Percentiles rank a stretch among this genome's conserved stretches.
Evolutionary conservation across 306 rosid genomes (phyloP).

Genomic region (Castanopsis chinensis): DNA sequence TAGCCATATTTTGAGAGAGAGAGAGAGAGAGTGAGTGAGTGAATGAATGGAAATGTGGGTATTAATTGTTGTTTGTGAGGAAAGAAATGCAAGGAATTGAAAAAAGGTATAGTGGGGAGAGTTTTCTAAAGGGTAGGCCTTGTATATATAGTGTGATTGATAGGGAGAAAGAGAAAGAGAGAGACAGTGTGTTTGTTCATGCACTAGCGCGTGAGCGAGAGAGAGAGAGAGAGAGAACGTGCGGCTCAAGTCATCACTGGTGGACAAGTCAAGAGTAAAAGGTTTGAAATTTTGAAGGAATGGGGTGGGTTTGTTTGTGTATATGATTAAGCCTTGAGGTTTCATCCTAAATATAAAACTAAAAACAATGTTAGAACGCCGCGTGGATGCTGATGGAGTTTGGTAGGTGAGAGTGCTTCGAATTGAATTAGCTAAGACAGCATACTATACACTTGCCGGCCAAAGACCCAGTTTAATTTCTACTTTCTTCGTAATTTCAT

Average conservation of each 20-base stretch:
- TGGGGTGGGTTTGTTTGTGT: not conserved
- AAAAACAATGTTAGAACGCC: constrained; percentile 15
- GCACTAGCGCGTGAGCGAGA: not conserved
- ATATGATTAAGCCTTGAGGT: not conserved
- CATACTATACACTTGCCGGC: constrained; percentile 20
- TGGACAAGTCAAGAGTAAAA: constrained; percentile 32
- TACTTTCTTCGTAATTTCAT: constrained; percentile 6
- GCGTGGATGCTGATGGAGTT: constrained; percentile 19
- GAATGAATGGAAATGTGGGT: not conserved
- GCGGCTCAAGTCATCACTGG: constrained; percentile 31
- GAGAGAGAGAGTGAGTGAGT: not conserved
- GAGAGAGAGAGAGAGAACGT: constrained; percentile 7
- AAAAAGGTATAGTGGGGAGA: not conserved
- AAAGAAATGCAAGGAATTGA: not conserved
- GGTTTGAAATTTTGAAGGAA: not conserved
- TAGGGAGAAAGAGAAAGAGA: not conserved
- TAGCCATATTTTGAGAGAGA: constrained; percentile 42
- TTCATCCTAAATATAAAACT: not conserved
- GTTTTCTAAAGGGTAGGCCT: not conserved
- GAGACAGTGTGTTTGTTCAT: not conserved
- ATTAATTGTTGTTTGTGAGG: not conserved
- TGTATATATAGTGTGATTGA: not conserved
- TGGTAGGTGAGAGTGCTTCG: constrained; percentile 22
- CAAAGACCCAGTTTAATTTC: not conserved
- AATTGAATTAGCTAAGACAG: constrained; percentile 13